Percentiles rank a stretch among this genome's conserved stretches.
Conservation (phyloP, 78 protist genomes). For the Dictyostelium capitatum region DNA sequence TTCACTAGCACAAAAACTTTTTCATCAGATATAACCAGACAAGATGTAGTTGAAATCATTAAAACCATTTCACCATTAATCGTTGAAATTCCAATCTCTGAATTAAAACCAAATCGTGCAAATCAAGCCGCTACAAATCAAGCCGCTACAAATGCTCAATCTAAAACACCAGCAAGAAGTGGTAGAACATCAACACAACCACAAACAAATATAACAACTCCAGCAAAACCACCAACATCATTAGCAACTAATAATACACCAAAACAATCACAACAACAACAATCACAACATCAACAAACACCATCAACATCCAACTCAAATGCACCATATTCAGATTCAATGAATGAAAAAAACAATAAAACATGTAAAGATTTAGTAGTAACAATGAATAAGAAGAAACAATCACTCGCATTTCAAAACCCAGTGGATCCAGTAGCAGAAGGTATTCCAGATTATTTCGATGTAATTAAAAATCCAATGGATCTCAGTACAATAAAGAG, state of each 20-base stretch:
- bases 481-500: constrained; percentile 89
- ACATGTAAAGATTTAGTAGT: constrained; percentile 2
- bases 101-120: not conserved
- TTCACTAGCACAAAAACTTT: not conserved
- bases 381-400: constrained; percentile 14
- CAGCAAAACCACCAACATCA: not conserved
- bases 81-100: not conserved
- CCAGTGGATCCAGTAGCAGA: constrained; percentile 94
- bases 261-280: not conserved
- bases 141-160: not conserved
- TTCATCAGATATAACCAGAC: constrained; percentile 5
- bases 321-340: constrained; percentile 25
- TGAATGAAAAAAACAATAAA: constrained; percentile 52
- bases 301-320: constrained; percentile 25
- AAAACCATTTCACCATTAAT: not conserved
- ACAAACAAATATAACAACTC: not conserved
- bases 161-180: not conserved
- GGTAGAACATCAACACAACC: not conserved
- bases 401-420: constrained; percentile 59
- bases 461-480: constrained; percentile 93
- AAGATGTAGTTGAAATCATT: constrained; percentile 28
- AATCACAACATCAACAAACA: not conserved
- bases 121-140: not conserved
- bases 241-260: not conserved
- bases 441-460: constrained; percentile 90